Conservation (phyloP, 106 monocot genomes). For the Dendrobium huoshanense region DNA sequence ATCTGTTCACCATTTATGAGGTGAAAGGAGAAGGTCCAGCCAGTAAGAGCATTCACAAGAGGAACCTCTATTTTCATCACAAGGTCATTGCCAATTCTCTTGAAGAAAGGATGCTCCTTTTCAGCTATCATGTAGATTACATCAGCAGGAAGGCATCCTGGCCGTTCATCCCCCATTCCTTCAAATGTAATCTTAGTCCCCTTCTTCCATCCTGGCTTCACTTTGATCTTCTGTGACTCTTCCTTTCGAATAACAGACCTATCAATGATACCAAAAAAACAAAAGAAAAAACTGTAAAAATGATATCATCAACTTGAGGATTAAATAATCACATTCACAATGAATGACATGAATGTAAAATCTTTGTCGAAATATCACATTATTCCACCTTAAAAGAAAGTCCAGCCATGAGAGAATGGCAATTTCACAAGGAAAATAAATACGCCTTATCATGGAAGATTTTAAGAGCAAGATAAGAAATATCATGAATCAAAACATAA, state of each 20-base stretch:
- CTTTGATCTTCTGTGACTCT: slow-evolving; percentile 39
- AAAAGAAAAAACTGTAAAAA: not conserved
- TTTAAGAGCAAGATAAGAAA: not conserved
- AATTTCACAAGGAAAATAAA: not conserved
- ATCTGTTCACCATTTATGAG: slow-evolving; percentile 53
- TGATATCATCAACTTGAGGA: not conserved
- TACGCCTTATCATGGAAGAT: not conserved
- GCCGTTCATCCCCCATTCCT: slow-evolving; percentile 49
- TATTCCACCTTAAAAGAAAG: too few relatives aligned
- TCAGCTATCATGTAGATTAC: slow-evolving; percentile 45
- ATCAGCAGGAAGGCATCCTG: slow-evolving; percentile 45
- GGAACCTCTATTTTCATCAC: slow-evolving; percentile 61
- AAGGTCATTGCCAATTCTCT: slow-evolving; percentile 57
- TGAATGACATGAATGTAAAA: too few relatives aligned
- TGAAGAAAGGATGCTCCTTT: slow-evolving; percentile 59
- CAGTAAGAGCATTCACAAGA: slow-evolving; percentile 57
- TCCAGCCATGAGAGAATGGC: too few relatives aligned
- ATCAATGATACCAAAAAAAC: not conserved
- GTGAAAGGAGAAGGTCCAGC: slow-evolving; percentile 58
- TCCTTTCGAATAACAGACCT: slow-evolving; percentile 43
- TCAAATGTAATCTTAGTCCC: slow-evolving; percentile 58
- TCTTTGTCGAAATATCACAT: too few relatives aligned
- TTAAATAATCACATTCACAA: too few relatives aligned
- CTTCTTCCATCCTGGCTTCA: slow-evolving; percentile 72
- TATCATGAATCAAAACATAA: not conserved